Evolutionary conservation across 2,329 filamentous ascomycete species (phyloP).

Genomic region (Aspergillus sergii): DNA sequence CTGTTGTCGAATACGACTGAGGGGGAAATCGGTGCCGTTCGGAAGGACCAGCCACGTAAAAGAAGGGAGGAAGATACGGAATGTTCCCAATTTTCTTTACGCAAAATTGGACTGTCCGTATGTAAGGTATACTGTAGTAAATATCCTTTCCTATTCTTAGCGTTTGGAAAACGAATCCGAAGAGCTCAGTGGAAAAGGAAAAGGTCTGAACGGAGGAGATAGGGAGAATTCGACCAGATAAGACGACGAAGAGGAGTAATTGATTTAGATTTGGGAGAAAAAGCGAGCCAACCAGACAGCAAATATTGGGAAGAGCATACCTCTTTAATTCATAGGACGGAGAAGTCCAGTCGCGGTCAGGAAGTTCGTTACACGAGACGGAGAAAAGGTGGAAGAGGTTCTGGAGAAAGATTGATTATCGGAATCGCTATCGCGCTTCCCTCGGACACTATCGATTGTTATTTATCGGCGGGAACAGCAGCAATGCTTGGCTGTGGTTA

Average conservation of each 20-base stretch:
- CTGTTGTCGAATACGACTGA: constrained; percentile 11
- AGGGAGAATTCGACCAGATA: not conserved
- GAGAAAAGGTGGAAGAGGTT: not conserved
- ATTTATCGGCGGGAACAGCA: constrained; percentile 19
- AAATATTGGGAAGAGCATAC: not conserved
- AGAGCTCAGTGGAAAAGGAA: not conserved
- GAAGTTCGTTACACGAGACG: constrained; percentile 9
- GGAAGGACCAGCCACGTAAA: constrained; percentile 26
- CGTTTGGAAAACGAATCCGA: not conserved
- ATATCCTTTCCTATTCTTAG: not conserved
- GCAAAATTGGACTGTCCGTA: not conserved
- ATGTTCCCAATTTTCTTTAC: constrained; percentile 15
- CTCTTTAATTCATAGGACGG: not conserved
- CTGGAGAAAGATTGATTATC: constrained; percentile 14
- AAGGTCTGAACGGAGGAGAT: not conserved
- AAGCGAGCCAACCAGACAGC: not conserved
- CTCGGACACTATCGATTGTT: constrained; percentile 22
- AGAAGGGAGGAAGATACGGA: constrained; percentile 23
- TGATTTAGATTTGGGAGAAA: not conserved
- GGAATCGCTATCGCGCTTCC: constrained; percentile 18
- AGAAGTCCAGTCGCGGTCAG: not conserved
- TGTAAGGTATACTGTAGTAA: not conserved
- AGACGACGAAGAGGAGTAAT: not conserved
- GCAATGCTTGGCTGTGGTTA: constrained; percentile 14
- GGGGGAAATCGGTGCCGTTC: constrained; percentile 11